Conservation (phyloP, 2,329 filamentous ascomycete genomes). For the Ophidiomyces ophidiicola region DNA sequence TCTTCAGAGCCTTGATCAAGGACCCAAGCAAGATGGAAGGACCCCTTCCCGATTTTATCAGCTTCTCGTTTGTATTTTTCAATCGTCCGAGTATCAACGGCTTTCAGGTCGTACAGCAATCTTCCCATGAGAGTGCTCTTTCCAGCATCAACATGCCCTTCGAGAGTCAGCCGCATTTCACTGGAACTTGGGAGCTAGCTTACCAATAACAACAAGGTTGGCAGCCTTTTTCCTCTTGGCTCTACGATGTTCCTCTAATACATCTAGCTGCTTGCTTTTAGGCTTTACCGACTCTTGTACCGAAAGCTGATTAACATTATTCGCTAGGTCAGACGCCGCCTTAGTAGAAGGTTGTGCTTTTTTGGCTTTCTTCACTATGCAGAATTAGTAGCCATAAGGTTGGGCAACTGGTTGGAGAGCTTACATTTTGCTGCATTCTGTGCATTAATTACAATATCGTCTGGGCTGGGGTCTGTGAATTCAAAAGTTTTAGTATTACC, state of each 20-base stretch:
- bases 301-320: slow-evolving; percentile 38
- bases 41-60: slow-evolving; percentile 82
- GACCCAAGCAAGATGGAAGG: slow-evolving; percentile 94
- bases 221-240: slow-evolving; percentile 64
- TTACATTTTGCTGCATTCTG: slow-evolving; percentile 69
- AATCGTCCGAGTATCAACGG: slow-evolving; percentile 75
- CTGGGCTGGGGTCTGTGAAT: slow-evolving; percentile 79
- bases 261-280: slow-evolving; percentile 69
- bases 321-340: slow-evolving; percentile 33
- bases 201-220: slow-evolving; percentile 88
- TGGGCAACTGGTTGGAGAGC: slow-evolving; percentile 22
- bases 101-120: slow-evolving; percentile 75
- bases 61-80: slow-evolving; percentile 83
- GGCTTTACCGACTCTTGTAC: slow-evolving; percentile 42
- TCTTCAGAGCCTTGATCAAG: slow-evolving; percentile 88
- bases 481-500: slow-evolving; percentile 38
- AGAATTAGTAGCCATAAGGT: slow-evolving; percentile 25
- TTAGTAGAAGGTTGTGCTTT: slow-evolving; percentile 27
- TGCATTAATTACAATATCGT: slow-evolving; percentile 76
- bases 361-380: slow-evolving; percentile 36
- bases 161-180: background rate
- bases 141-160: slow-evolving; percentile 90
- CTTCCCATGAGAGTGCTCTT: slow-evolving; percentile 97
- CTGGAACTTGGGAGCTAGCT: no score
- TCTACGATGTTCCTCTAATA: slow-evolving; percentile 67